A percentile compares a stretch with the other conserved stretches of the same genome.
phyloP scores from a whole-genome alignment of 1,139 yeast species.

The Candida albicans region DNA sequence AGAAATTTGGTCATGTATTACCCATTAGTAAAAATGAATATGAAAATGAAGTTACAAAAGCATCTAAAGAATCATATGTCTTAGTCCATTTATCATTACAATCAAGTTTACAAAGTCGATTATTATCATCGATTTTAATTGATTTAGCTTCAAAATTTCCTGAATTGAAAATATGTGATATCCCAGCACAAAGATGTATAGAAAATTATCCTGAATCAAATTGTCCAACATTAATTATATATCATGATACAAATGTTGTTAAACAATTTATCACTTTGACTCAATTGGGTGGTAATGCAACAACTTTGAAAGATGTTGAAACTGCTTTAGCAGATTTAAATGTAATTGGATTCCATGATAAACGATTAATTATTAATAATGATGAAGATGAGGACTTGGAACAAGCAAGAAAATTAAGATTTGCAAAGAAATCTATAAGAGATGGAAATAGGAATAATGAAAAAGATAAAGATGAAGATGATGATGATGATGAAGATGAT shows the following conservation, averaged over 20 bases:
- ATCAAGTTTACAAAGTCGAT: constrained; percentile 70
- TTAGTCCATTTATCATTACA: constrained; percentile 75
- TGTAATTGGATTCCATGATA: constrained; percentile 66
- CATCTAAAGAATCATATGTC: constrained; percentile 61
- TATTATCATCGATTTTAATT: constrained; percentile 56
- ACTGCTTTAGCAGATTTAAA: constrained; percentile 61
- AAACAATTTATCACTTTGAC: constrained; percentile 79
- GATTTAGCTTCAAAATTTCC: constrained; percentile 57
- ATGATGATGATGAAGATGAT: constrained; percentile 23
- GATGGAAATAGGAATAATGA: constrained; percentile 20
- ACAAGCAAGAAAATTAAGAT: constrained; percentile 51
- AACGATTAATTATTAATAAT: constrained; percentile 62
- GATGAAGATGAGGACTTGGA: constrained; percentile 49
- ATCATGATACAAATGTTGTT: constrained; percentile 70
- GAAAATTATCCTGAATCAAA: constrained; percentile 87
- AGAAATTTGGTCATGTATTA: constrained; percentile 73
- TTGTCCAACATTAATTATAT: constrained; percentile 87
- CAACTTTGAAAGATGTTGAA: constrained; percentile 69
- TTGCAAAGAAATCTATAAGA: constrained; percentile 56
- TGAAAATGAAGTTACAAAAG: constrained; percentile 79
- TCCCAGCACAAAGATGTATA: constrained; percentile 83
- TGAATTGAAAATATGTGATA: constrained; percentile 90
- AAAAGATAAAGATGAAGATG: constrained; percentile 32
- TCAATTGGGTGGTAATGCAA: constrained; percentile 80
- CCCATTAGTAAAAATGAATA: constrained; percentile 88